Evolutionary conservation across 768 basidiomycete species (phyloP).

Genomic region (Leccinum boreale): DNA sequence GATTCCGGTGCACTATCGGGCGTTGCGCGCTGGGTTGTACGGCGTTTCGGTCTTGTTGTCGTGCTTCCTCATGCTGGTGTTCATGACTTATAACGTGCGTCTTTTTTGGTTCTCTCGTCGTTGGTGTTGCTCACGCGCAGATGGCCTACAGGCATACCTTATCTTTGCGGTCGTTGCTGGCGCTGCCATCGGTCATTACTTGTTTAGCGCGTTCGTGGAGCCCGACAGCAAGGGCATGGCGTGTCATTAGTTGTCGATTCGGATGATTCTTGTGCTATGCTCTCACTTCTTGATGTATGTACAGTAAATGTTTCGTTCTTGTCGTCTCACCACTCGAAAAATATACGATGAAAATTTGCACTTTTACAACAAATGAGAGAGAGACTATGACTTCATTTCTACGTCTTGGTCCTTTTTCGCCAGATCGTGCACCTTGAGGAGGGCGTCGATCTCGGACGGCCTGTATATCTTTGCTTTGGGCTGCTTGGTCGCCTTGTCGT

Average conservation of each 20-base stretch:
- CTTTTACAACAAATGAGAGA: background rate
- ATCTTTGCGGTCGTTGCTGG: constrained; percentile 80
- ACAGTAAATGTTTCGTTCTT: background rate
- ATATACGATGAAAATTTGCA: background rate
- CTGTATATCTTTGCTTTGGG: constrained; percentile 91
- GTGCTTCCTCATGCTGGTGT: constrained; percentile 92
- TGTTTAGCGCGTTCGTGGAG: constrained; percentile 68
- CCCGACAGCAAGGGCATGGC: constrained; percentile 70
- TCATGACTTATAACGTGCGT: constrained; percentile 95
- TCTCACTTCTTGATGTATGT: background rate
- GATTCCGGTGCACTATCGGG: constrained; percentile 35
- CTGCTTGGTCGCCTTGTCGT: constrained; percentile 71
- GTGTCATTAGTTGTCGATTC: constrained; percentile 56
- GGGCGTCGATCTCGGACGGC: constrained; percentile 82
- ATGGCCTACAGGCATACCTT: constrained; percentile 66
- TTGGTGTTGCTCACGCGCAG: background rate
- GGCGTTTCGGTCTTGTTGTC: constrained; percentile 75
- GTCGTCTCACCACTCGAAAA: background rate
- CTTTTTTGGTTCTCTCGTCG: background rate
- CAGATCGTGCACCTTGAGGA: constrained; percentile 74
- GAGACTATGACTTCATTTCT: constrained; percentile 60
- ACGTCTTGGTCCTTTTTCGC: constrained; percentile 85
- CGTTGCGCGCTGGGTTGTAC: constrained; percentile 67
- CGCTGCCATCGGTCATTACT: constrained; percentile 78
- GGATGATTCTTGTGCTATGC: background rate